phyloP scores from a whole-genome alignment of 2,329 filamentous ascomycete species.

The Parastagonospora avenae region DNA sequence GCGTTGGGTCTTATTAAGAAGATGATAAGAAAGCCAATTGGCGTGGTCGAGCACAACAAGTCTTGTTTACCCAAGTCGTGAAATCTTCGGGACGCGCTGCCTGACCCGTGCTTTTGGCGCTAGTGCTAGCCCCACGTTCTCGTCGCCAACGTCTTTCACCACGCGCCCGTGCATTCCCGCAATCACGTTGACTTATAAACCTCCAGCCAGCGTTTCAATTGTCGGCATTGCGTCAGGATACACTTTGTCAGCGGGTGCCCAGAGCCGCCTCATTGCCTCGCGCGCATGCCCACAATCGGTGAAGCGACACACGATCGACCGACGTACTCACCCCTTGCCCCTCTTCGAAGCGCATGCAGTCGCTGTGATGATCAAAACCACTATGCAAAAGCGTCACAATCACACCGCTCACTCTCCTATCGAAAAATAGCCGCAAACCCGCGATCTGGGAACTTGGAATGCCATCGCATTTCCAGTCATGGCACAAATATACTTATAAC shows the following conservation, averaged over 20 bases:
- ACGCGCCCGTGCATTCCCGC: not conserved
- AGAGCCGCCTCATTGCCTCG: too few species aligned
- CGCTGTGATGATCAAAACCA: too few species aligned
- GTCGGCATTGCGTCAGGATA: not conserved
- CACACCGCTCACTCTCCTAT: too few species aligned
- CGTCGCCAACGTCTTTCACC: not conserved
- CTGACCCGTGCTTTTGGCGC: conserved; percentile 7
- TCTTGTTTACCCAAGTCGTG: conserved; percentile 32
- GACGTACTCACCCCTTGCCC: too few species aligned
- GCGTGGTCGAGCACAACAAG: conserved; percentile 24
- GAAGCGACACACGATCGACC: too few species aligned
- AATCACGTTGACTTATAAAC: not conserved
- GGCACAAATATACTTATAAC: not conserved
- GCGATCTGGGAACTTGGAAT: not conserved
- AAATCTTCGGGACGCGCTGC: conserved; percentile 23
- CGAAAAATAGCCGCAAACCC: too few species aligned
- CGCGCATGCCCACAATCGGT: too few species aligned
- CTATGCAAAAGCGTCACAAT: too few species aligned
- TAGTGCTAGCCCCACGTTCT: conserved; percentile 17
- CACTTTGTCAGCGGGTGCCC: too few species aligned
- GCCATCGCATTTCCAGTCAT: not conserved
- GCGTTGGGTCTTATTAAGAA: conserved; percentile 1
- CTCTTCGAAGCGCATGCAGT: too few species aligned
- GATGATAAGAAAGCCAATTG: conserved; percentile 19
- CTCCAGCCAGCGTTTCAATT: not conserved